Percentiles rank a stretch among this genome's conserved stretches.
phyloP scores from a whole-genome alignment of 2,329 filamentous ascomycete species.

The Trichoderma sp. region DNA sequence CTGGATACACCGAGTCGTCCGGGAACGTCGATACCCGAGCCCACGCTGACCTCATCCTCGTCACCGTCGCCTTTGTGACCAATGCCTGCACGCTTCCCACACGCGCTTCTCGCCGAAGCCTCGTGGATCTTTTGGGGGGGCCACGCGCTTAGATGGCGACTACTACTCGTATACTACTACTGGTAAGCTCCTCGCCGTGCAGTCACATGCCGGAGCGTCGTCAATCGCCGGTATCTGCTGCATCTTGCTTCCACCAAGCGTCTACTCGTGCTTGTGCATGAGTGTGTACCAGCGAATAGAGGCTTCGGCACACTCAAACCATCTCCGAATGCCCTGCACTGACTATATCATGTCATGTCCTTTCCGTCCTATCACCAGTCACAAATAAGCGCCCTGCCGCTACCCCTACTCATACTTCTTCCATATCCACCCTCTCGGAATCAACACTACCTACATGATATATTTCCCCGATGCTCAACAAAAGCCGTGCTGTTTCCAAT shows the following conservation, averaged over 20 bases:
- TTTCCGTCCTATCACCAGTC: slow-evolving; percentile 7
- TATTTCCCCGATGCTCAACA: not conserved
- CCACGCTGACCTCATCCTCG: slow-evolving; percentile 3
- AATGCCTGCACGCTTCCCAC: not conserved
- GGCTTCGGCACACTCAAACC: not conserved
- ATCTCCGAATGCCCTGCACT: not conserved
- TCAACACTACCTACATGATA: not conserved
- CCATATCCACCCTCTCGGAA: not conserved
- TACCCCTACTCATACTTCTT: not conserved
- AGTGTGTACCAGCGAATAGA: not conserved
- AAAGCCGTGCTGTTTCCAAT: not conserved
- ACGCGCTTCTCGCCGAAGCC: not conserved
- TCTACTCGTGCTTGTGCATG: not conserved
- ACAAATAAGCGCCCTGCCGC: slow-evolving; percentile 2
- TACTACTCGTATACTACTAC: not conserved
- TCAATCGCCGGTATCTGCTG: not conserved
- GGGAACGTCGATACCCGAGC: not conserved
- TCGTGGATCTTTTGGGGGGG: not conserved
- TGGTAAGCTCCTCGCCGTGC: not conserved
- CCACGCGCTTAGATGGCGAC: slow-evolving; percentile 11
- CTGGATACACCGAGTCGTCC: not conserved
- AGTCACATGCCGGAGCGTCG: not conserved
- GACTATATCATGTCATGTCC: not conserved
- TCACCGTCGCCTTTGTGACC: not conserved
- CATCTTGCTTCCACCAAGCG: not conserved